Conservation (phyloP, 2,329 filamentous ascomycete genomes). For the Nothophaeocryptopus gaeumannii region DNA sequence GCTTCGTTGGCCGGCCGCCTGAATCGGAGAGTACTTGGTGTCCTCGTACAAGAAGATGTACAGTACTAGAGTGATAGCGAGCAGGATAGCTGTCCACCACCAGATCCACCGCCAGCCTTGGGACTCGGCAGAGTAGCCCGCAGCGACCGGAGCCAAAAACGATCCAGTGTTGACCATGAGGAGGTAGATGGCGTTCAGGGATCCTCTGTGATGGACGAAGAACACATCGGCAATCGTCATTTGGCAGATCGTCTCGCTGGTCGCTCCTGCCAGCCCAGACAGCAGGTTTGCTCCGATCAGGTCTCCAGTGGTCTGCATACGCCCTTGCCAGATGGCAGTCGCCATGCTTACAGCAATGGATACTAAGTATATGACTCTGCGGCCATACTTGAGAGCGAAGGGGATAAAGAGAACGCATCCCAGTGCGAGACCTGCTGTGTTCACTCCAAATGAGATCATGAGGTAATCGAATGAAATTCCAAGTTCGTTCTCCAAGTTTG, state of each 20-base stretch:
- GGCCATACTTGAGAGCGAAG: slow-evolving; percentile 48
- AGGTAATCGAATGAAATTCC: slow-evolving; percentile 39
- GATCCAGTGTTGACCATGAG: slow-evolving; percentile 31
- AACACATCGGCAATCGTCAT: slow-evolving; percentile 19
- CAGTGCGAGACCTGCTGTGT: slow-evolving; percentile 45
- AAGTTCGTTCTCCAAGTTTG: slow-evolving; percentile 39
- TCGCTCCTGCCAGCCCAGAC: slow-evolving; percentile 11
- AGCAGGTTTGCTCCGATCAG: slow-evolving; percentile 12
- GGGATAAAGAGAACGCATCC: slow-evolving; percentile 50
- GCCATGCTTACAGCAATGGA: slow-evolving; percentile 7
- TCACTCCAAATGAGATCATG: slow-evolving; percentile 44
- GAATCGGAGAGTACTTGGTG: slow-evolving; percentile 21
- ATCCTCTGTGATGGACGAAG: slow-evolving; percentile 19
- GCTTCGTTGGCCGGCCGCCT: background rate
- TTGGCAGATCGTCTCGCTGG: slow-evolving; percentile 12
- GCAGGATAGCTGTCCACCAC: slow-evolving; percentile 36
- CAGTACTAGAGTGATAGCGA: slow-evolving; percentile 28
- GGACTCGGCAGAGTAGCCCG: slow-evolving; percentile 18
- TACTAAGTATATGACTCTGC: slow-evolving; percentile 14
- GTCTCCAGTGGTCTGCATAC: slow-evolving; percentile 11
- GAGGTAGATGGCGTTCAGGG: slow-evolving; percentile 37
- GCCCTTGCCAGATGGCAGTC: slow-evolving; percentile 10
- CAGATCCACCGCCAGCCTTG: slow-evolving; percentile 40
- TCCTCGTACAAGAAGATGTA: slow-evolving; percentile 41
- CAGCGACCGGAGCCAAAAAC: slow-evolving; percentile 37